Evolutionary conservation across 2,329 filamentous ascomycete genomes (phyloP).

Genomic region (Aotearoamyces nothofagi): DNA sequence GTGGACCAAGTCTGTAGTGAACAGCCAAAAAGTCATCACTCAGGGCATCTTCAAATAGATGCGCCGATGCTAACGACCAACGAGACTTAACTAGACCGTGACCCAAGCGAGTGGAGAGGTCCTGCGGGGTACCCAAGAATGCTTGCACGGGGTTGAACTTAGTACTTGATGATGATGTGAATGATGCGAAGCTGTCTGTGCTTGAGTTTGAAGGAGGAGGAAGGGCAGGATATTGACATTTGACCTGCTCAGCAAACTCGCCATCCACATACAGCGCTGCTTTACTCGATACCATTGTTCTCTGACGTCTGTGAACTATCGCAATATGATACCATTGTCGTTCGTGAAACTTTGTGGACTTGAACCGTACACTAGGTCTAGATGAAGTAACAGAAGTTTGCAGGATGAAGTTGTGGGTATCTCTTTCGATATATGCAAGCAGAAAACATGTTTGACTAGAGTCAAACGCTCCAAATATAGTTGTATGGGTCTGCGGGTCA

Average conservation of each 20-base stretch:
- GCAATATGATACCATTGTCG: constrained; percentile 87
- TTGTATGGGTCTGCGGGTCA: constrained; percentile 76
- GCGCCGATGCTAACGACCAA: constrained; percentile 82
- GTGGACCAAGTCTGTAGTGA: constrained; percentile 74
- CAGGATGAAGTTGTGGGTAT: constrained; percentile 85
- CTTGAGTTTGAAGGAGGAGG: constrained; percentile 49
- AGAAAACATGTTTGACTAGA: constrained; percentile 84
- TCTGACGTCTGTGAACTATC: constrained; percentile 68
- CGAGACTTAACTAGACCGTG: constrained; percentile 58
- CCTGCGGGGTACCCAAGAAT: constrained; percentile 83
- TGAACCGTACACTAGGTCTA: constrained; percentile 86
- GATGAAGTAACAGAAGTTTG: constrained; percentile 84
- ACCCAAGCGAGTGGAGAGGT: constrained; percentile 64
- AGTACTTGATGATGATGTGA: constrained; percentile 39
- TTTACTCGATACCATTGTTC: constrained; percentile 60
- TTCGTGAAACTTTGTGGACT: constrained; percentile 60
- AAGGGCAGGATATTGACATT: constrained; percentile 70
- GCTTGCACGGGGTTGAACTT: constrained; percentile 66
- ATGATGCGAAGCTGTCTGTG: constrained; percentile 55
- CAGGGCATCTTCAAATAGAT: constrained; percentile 73
- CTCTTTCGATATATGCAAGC: constrained; percentile 83
- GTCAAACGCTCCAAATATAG: constrained; percentile 91
- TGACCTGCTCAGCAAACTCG: constrained; percentile 84
- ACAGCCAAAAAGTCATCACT: constrained; percentile 89
- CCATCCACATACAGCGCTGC: constrained; percentile 85